Evolutionary conservation across 306 rosid genomes (phyloP), one percentile per base, ranked within the genome.

Genomic region (Vigna mungo): DNA sequence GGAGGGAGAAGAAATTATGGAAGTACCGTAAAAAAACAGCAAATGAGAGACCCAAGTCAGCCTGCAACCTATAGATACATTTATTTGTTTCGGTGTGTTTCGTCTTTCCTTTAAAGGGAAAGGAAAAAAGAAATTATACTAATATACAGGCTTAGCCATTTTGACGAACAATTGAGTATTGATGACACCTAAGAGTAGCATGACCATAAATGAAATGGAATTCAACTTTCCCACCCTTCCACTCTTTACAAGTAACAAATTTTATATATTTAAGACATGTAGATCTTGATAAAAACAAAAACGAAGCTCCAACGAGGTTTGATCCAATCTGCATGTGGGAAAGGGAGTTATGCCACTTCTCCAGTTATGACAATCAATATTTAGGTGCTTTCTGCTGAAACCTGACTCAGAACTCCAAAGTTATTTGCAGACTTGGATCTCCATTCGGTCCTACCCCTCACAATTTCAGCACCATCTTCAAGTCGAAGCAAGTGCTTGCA

Each of bases 371-470:
- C 59, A 75, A 32, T 53, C 47, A 12, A 71, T 15, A 41, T 63
- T 77, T 51, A 85, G 15, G 86, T 37, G 74, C 76, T 85, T 72
- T 71, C 85, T 23, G 84, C 83, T 55, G 90, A 87, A 85, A 86
- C 58, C 71, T 78, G 76, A 60, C 68, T 89, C 79, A 78, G 30
- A 64, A 55, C 60, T 41, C 78, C 89, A 1, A 81, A 76, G 80
- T 86, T 84, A 81, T 83, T 80, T 21, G 43, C 75, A 10, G 75
- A 17, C 72, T 95, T 95, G 51, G 97, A 90, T 80, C 90, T 89
- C 99, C 99, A 95, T 66, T 77, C 90, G 4, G 99, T 92, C 75
- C 97, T 88, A 17, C 93, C 99, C 84, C 96, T 93, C 70, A 95
- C 93, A 82, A 95, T 89, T 88, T 95, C 99, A 1, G 84, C 86